Base-by-base conservation (phyloP, 75 land plant genomes). In the Cupressus sempervirens region DNA sequence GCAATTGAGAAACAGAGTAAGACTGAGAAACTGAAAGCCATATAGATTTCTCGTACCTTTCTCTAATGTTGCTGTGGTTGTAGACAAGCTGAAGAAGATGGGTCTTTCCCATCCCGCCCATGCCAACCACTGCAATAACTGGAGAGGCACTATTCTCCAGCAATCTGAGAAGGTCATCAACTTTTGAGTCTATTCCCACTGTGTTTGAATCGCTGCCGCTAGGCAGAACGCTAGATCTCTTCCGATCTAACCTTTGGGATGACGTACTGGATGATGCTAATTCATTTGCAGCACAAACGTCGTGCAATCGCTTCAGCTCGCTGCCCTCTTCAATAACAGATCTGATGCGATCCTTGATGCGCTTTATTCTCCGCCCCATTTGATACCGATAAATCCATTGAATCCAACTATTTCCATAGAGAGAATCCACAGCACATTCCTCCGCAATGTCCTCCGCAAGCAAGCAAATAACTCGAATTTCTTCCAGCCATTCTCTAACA, bases 51-150 rank as follows among this genome's bases (percentile, higher is more conserved):
- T n/a, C n/a, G n/a, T n/a, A n/a, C n/a, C n/a, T n/a, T n/a, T n/a
- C n/a, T n/a, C n/a, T n/a, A n/a, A n/a, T n/a, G n/a, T n/a, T n/a
- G n/a, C n/a, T n/a, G n/a, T n/a, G n/a, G n/a, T n/a, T n/a, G n/a
- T n/a, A n/a, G n/a, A n/a, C n/a, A n/a, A n/a, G n/a, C n/a, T n/a
- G n/a, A n/a, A n/a, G n/a, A n/a, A n/a, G n/a, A n/a, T n/a, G n/a
- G n/a, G n/a, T n/a, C n/a, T n/a, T n/a, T n/a, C n/a, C n/a, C n/a
- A n/a, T n/a, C n/a, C n/a, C n/a, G n/a, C 54, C 83, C 83, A 81
- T 81, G 4, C 87, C 87, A 11, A 82, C 83, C 7, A 86, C 56
- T 4, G 76, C 29, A 41, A 81, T 18, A 68, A 68, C 34, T 29
- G 34, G 32, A 29, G 3, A 30, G 34, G 9, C 34, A 18, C 9